Conservation (phyloP, 352 stramenopile genomes). For the Phytopythium litorale region DNA sequence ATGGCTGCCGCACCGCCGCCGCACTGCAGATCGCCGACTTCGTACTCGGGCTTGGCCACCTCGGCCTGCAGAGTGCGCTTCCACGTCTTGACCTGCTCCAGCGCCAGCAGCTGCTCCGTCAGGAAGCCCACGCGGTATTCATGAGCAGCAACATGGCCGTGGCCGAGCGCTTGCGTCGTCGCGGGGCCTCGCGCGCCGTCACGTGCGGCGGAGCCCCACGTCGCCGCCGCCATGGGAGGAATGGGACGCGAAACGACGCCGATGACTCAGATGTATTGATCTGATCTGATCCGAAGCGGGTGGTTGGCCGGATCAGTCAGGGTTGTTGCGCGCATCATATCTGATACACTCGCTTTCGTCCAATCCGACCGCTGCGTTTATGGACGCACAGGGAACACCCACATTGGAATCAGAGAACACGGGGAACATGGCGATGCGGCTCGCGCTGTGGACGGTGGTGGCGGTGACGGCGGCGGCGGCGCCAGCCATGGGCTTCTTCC, state of each 20-base stretch:
- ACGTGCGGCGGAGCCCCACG: background rate
- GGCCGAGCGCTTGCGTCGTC: conserved; percentile 4
- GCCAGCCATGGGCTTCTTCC: conserved; percentile 29
- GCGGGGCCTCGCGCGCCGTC: background rate
- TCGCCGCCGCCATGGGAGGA: background rate
- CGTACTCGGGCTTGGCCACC: conserved; percentile 40
- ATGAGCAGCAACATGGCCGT: conserved; percentile 17
- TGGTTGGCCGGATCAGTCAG: background rate
- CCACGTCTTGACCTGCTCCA: conserved; percentile 47
- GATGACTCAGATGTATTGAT: background rate
- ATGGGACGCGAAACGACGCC: background rate
- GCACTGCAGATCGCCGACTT: conserved; percentile 34
- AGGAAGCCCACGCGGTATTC: conserved; percentile 50
- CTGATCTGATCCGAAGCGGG: background rate
- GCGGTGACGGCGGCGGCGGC: conserved; percentile 8
- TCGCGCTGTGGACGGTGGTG: background rate
- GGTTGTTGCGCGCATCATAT: background rate
- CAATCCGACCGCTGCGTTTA: background rate
- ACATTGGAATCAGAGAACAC: background rate
- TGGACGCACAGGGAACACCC: background rate
- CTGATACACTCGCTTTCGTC: background rate
- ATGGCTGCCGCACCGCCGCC: conserved; percentile 7
- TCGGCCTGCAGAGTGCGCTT: conserved; percentile 52
- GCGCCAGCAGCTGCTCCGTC: conserved; percentile 33
- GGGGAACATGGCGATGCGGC: background rate